Percentiles rank a stretch among this genome's conserved stretches.
phyloP scores from a whole-genome alignment of 805 yeast species.

The Ogataea pini region DNA sequence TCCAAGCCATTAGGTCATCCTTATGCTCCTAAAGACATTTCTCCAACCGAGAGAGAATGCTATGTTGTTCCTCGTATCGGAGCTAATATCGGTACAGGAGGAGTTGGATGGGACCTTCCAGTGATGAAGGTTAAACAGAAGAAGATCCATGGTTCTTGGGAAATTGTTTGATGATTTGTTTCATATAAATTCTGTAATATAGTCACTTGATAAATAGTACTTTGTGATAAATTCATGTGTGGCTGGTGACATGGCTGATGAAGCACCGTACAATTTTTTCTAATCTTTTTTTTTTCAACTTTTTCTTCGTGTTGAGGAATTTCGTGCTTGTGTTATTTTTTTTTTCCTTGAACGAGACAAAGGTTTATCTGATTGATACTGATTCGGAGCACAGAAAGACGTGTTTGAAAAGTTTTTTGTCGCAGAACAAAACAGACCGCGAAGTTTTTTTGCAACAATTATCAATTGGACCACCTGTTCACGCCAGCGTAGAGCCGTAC shows the following conservation, averaged over 20 bases:
- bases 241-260: conserved; percentile 1
- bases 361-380: neutral
- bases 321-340: conserved; percentile 1
- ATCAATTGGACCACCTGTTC: neutral
- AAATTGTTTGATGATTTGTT: conserved; percentile 20
- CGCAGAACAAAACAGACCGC: neutral
- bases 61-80: conserved; percentile 92
- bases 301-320: neutral
- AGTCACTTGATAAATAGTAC: too few relatives aligned
- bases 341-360: neutral
- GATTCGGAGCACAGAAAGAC: neutral
- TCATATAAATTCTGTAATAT: too few relatives aligned
- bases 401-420: neutral
- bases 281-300: neutral
- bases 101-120: conserved; percentile 90
- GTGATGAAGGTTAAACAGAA: conserved; percentile 73
- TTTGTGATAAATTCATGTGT: too few relatives aligned
- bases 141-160: conserved; percentile 72
- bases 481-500: neutral
- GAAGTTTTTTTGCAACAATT: neutral
- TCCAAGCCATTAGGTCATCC: conserved; percentile 94
- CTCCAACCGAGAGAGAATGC: conserved; percentile 73
- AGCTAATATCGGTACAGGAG: conserved; percentile 78
- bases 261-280: too few relatives aligned
- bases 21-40: conserved; percentile 71